Evolutionary conservation across 176 grass and related monocot genomes (phyloP).

Genomic region (Triticum turgidum): DNA sequence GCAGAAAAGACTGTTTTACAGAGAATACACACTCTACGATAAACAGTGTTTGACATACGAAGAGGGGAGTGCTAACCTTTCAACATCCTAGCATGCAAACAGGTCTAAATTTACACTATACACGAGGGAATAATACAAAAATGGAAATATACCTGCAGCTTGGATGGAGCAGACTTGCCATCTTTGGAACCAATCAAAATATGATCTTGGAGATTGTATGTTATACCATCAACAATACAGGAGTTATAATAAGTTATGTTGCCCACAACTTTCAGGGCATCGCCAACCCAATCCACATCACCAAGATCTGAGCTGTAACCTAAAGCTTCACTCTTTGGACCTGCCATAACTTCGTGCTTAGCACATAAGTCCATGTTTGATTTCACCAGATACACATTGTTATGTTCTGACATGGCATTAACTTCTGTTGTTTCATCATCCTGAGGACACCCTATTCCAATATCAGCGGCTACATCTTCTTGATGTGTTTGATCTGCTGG

Average conservation of each 20-base stretch:
- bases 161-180: constrained; percentile 27
- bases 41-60: neutral
- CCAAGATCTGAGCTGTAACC: constrained; percentile 18
- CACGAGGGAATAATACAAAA: neutral
- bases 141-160: constrained; percentile 37
- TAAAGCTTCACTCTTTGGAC: constrained; percentile 10
- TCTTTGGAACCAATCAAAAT: constrained; percentile 34
- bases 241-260: constrained; percentile 42
- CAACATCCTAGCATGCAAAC: neutral
- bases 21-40: neutral
- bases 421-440: neutral
- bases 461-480: neutral
- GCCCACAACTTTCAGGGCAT: constrained; percentile 31
- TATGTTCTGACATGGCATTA: constrained; percentile 12
- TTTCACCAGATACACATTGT: neutral
- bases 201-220: constrained; percentile 52
- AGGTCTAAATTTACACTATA: neutral
- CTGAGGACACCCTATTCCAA: neutral
- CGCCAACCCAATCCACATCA: constrained; percentile 45
- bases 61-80: neutral
- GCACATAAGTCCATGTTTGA: constrained; percentile 12
- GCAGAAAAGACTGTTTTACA: constrained; percentile 21
- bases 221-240: constrained; percentile 36
- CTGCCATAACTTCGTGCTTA: constrained; percentile 16
- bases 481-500: constrained; percentile 19